phyloP scores from a whole-genome alignment of 176 grass and related monocot genomes.

The Eremochloa ophiuroides region DNA sequence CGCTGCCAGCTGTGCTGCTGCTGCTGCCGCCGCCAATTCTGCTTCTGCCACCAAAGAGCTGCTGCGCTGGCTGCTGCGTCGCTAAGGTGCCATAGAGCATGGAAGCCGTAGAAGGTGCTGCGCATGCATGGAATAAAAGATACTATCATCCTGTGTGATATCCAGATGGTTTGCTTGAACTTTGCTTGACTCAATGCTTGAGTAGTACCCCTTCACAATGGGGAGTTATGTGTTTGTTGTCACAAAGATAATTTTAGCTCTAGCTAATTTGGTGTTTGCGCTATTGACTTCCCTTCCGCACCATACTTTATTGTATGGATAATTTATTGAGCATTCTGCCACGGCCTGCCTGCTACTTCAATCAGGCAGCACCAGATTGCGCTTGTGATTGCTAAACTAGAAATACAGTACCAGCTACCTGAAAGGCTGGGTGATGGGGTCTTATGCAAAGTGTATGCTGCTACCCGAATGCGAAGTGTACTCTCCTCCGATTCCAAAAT shows the following conservation, averaged over 20 bases:
- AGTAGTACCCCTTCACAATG: background rate
- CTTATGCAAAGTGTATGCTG: background rate
- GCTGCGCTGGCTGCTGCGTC: slow-evolving; percentile 33
- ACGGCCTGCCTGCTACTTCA: background rate
- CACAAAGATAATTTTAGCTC: background rate
- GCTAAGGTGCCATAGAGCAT: slow-evolving; percentile 45
- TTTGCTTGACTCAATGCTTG: background rate
- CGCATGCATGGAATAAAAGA: slow-evolving; percentile 14
- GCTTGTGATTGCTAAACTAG: background rate
- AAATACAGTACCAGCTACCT: background rate
- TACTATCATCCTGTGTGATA: slow-evolving; percentile 6
- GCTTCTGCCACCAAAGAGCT: slow-evolving; percentile 46
- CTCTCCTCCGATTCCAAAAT: too few relatives aligned
- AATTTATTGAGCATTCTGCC: background rate
- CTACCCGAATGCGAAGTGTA: background rate
- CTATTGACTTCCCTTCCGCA: background rate
- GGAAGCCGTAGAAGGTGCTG: slow-evolving; percentile 20
- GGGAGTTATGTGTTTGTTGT: background rate
- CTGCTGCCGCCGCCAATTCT: slow-evolving; percentile 30
- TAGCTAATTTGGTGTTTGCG: background rate
- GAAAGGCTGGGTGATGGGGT: background rate
- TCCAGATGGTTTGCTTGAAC: slow-evolving; percentile 7
- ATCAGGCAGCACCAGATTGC: background rate
- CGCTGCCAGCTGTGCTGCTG: slow-evolving; percentile 28
- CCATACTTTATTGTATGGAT: background rate